phyloP scores from a whole-genome alignment of 352 stramenopile species.

The Phytophthora chlamydospora region DNA sequence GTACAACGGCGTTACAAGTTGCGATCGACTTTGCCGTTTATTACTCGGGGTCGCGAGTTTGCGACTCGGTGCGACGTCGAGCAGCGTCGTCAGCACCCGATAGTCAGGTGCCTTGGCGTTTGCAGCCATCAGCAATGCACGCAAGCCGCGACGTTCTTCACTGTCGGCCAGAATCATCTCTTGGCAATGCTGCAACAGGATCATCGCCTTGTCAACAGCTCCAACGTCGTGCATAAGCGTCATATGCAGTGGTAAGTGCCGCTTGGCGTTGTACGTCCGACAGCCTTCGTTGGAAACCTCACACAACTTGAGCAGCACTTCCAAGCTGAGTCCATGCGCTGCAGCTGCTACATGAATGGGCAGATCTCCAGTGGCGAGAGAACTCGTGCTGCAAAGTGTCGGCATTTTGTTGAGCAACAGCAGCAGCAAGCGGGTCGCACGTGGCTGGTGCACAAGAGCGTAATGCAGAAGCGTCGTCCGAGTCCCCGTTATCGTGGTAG shows the following conservation, averaged over 20 bases:
- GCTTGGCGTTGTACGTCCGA: slow-evolving; percentile 53
- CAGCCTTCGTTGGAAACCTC: slow-evolving; percentile 35
- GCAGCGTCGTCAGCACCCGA: slow-evolving; percentile 39
- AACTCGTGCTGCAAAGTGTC: slow-evolving; percentile 30
- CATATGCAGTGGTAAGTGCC: slow-evolving; percentile 56
- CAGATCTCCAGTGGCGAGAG: slow-evolving; percentile 38
- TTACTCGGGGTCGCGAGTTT: slow-evolving; percentile 7
- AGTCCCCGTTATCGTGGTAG: slow-evolving; percentile 41
- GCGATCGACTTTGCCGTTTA: slow-evolving; percentile 8
- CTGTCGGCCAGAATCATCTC: slow-evolving; percentile 36
- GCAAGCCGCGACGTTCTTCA: slow-evolving; percentile 46
- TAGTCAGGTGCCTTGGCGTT: slow-evolving; percentile 39
- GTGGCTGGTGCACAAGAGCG: slow-evolving; percentile 48
- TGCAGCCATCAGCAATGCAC: slow-evolving; percentile 50
- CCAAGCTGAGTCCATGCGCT: slow-evolving; percentile 20
- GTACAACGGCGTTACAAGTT: slow-evolving; percentile 51
- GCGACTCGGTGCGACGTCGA: slow-evolving; percentile 43
- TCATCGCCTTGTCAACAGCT: slow-evolving; percentile 25
- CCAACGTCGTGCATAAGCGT: slow-evolving; percentile 36
- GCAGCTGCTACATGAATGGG: slow-evolving; percentile 57
- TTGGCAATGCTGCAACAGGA: slow-evolving; percentile 43
- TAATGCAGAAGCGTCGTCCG: slow-evolving; percentile 69
- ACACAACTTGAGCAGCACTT: slow-evolving; percentile 35
- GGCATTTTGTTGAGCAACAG: slow-evolving; percentile 43
- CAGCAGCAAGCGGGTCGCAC: slow-evolving; percentile 32